Base-by-base conservation (phyloP, 2,329 filamentous ascomycete species). In the Claviceps lovelessii region DNA sequence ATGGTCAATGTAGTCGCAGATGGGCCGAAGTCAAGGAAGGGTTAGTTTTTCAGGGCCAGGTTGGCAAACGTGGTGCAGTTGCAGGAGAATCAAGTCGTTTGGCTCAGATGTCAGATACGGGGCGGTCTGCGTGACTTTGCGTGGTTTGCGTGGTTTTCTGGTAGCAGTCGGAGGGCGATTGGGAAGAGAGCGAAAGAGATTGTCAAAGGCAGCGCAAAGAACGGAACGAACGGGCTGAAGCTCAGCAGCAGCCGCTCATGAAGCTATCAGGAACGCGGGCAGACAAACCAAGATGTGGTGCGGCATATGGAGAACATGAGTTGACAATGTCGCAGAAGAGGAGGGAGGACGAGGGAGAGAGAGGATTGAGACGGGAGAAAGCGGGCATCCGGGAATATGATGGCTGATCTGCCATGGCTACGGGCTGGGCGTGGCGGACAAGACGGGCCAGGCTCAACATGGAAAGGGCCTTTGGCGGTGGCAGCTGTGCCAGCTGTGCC, bases 141-240 rank as follows among this genome's bases (percentile, higher is more conserved):
- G 23, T 23, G 23, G 23, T 23, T 23, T 23, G 23, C 23, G 23
- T 23, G 23, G 23, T 44, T 17, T 44, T 17, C 19, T n/a, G 17
- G 19, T 23, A 3, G 23, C 23, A 23, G 23, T 23, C 23, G 2
- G 2, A 23, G 23, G 23, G 23, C 23, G 23, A 8, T 19, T 45
- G 29, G 44, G 13, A 46, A 55, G 50, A 23, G 54, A 52, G 50
- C 47, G 46, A 29, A 46, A 37, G 17, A 35, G 49, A 35, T n/a
- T 52, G 35, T 19, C 9, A 47, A 54, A 45, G 35, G 9, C 31
- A 54, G 15, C 23, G 52, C 49, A 58, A 60, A 50, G 54, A 58
- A 56, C 56, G 58, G 51, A 58, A 52, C 49, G 53, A 54, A 54
- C 54, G 37, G 45, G 53, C 54, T 47, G 52, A 31, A 55, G 49